phyloP scores from a whole-genome alignment of 306 rosid genomes.

The Quercus dentata region DNA sequence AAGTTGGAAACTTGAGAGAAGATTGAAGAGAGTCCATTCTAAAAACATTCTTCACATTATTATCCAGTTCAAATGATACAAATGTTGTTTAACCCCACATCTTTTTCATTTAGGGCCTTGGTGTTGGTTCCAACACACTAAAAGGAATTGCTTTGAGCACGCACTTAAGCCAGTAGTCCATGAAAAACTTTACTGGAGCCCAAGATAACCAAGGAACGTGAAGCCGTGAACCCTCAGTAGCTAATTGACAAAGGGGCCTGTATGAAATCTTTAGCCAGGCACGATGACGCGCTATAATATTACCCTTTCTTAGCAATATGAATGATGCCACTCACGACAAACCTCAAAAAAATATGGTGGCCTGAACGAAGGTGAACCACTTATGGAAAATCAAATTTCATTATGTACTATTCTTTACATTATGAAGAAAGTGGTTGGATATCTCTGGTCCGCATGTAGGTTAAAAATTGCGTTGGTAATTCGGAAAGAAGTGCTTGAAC shows the following conservation, averaged over 20 bases:
- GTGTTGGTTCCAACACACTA: neutral
- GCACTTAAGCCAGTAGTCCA: neutral
- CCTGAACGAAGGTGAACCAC: constrained; percentile 30
- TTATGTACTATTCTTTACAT: constrained; percentile 48
- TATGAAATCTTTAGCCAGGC: neutral
- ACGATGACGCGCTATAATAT: neutral
- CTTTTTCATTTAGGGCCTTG: neutral
- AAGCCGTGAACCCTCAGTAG: neutral
- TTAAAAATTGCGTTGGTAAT: constrained; percentile 87
- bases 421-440: constrained; percentile 62
- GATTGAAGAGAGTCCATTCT: neutral
- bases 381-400: constrained; percentile 22
- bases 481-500: constrained; percentile 96
- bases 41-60: neutral
- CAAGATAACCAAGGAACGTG: neutral
- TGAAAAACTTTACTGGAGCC: neutral
- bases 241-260: neutral
- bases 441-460: constrained; percentile 80
- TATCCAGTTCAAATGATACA: neutral
- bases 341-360: constrained; percentile 13
- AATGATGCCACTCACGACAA: neutral
- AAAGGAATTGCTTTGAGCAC: neutral
- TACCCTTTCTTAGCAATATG: neutral
- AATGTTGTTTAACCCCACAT: neutral
- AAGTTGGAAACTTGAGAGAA: neutral